Base-by-base conservation (phyloP, 1,284 basidiomycete species). In the Hypsizygus ulmarius region DNA sequence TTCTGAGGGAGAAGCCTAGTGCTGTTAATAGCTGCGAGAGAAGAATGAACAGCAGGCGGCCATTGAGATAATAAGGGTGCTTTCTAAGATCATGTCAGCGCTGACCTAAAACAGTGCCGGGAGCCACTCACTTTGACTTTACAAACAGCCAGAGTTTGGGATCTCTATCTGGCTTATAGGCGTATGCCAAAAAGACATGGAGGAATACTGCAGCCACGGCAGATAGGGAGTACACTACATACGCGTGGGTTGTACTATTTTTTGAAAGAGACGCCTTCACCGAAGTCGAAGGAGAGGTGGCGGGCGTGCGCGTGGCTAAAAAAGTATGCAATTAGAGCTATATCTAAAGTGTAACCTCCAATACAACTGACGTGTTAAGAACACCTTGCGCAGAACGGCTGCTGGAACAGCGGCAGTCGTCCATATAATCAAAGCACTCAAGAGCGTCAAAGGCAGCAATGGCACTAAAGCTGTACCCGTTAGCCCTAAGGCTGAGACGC, bases 51-150 rank as follows among this genome's bases (percentile, higher is more conserved):
- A 87, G 52, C 3, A 84, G 65, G 14, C 78, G 76, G 0, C 82
- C 82, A 47, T 86, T 86, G 34, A 88, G 68, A 60, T 85, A 82
- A 56, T 79, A 77, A 1, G 84, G 82, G 53, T 87, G 82, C 61
- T 83, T 85, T 59, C 85, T 87, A 53, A 16, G 9, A 14, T 30
- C 33, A 14, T 6, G 16, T 44, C 25, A 51, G 21, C 39, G 44
- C 43, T 18, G 25, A n/a, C 37, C 28, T 30, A 16, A 15, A 18
- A 30, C 14, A 11, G 15, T 21, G 27, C 7, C 16, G 30, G 12
- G 35, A 21, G 5, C 8, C 2, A 65, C 73, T 37, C 49, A 84
- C 84, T 70, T 82, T 39, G 85, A 87, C 50, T 79, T 82, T 11
- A 84, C 77, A 51, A 87, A 86, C 0, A 84, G 16, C 2, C 66